Base-by-base conservation (phyloP, 1,284 basidiomycete genomes). In the Tilletia walkeri region DNA sequence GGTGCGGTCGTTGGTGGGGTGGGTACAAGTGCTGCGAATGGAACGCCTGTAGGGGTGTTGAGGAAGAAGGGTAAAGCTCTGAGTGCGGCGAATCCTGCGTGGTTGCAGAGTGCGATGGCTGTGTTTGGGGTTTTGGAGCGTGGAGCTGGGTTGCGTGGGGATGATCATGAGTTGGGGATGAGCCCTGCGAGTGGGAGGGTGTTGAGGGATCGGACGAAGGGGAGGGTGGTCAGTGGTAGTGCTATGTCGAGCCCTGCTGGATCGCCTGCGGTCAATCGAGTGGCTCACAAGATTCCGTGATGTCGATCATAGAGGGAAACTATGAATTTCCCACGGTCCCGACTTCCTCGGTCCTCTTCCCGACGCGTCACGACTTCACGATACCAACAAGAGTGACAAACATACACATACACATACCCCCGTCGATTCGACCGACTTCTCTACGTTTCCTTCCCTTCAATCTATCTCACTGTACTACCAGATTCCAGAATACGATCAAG, bases 121-220 rank as follows among this genome's bases (percentile, higher is more conserved):
- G 73, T 76, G 12, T 80, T 78, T 74, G 78, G 76, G 0, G 73
- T 76, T 3, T 79, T 78, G 71, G 76, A 77, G 63, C 69, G 61
- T 41, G 75, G 73, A 16, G 59, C 59, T 6, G 30, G 59, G 12
- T 45, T 45, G 41, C 41, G 41, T 45, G 49, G 49, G 7, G 49
- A 4, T 5, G 49, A 18, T 53, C 7, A 18, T 6, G 49, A 45
- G 41, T 5, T 45, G 41, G 41, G 41, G 41, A 5, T 45, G 41
- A 45, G 49, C n/a, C 18, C 18, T 53, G 49, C 18, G 49, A 18
- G 49, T 24, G 59, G 59, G 12, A 24, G 59, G 36, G 59, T 63
- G 34, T 38, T 63, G 59, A 9, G 59, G 30, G 59, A 63, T 63
- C 59, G 59, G 16, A 63, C 36, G 18, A 63, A 63, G 59, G 59